Conservation (phyloP, 805 yeast genomes). For the Vanderwaltozyma yarrowii region DNA sequence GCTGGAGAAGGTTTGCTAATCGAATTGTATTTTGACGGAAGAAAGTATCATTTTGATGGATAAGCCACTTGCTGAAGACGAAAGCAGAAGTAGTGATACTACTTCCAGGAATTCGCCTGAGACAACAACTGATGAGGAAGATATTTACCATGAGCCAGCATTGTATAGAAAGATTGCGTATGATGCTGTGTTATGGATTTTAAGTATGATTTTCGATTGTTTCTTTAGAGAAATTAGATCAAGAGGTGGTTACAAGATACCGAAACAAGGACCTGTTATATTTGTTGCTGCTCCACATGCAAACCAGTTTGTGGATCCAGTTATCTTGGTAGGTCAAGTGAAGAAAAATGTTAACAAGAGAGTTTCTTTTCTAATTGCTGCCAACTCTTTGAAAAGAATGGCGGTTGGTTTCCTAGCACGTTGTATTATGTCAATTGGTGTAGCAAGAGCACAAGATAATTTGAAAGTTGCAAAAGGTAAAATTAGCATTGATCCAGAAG, state of each 20-base stretch:
- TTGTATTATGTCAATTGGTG: slow-evolving; percentile 78
- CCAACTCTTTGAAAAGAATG: slow-evolving; percentile 51
- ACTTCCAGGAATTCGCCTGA: too few species aligned
- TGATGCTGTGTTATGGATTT: slow-evolving; percentile 43
- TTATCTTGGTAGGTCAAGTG: slow-evolving; percentile 75
- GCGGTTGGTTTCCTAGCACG: slow-evolving; percentile 71
- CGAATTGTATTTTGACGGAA: too few species aligned
- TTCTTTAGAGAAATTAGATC: slow-evolving; percentile 86
- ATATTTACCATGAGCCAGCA: slow-evolving; percentile 32
- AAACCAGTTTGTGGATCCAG: slow-evolving; percentile 77
- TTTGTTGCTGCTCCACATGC: slow-evolving; percentile 98
- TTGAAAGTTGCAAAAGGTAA: slow-evolving; percentile 57
- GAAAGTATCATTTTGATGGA: too few species aligned
- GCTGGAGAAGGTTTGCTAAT: too few species aligned
- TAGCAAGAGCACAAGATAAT: slow-evolving; percentile 84
- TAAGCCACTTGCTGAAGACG: too few species aligned
- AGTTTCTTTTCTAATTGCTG: slow-evolving; percentile 78
- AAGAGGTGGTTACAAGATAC: slow-evolving; percentile 72
- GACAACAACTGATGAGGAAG: not conserved
- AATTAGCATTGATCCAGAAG: slow-evolving; percentile 42
- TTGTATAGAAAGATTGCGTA: slow-evolving; percentile 33
- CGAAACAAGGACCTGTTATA: slow-evolving; percentile 70
- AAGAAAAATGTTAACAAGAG: slow-evolving; percentile 55
- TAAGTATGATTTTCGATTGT: slow-evolving; percentile 41
- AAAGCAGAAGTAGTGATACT: too few species aligned